phyloP scores from a whole-genome alignment of 495 filamentous ascomycete genomes.

The Trichoderma reesei region DNA sequence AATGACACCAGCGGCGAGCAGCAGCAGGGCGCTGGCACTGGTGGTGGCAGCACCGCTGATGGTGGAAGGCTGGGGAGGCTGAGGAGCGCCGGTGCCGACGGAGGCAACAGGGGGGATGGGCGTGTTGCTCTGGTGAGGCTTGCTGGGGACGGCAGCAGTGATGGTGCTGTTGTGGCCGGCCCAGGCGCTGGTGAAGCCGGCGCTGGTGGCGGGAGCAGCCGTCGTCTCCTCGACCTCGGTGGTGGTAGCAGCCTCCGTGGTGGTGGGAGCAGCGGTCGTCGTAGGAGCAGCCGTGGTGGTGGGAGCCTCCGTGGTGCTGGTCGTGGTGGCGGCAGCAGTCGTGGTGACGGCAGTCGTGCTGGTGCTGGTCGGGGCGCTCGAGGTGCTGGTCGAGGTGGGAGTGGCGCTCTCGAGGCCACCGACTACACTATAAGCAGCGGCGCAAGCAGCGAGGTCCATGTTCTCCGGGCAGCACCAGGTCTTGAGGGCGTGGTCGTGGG shows the following conservation, averaged over 20 bases:
- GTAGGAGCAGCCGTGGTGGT: constrained; percentile 13
- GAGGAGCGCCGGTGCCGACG: neutral
- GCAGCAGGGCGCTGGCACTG: constrained; percentile 9
- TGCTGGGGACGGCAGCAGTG: neutral
- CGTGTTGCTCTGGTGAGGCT: neutral
- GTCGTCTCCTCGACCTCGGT: constrained; percentile 11
- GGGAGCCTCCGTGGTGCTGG: constrained; percentile 13
- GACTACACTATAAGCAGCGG: constrained; percentile 26
- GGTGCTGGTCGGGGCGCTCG: constrained; percentile 12
- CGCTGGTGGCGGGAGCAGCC: constrained; percentile 10
- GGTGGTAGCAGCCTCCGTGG: constrained; percentile 14
- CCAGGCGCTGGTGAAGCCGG: neutral
- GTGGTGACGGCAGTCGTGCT: constrained; percentile 12
- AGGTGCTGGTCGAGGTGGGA: constrained; percentile 17
- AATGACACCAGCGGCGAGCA: constrained; percentile 9
- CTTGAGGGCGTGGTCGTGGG: constrained; percentile 25
- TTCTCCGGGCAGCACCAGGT: constrained; percentile 40
- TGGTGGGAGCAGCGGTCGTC: constrained; percentile 16
- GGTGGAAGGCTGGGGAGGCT: constrained; percentile 1
- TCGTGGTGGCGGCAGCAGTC: constrained; percentile 17
- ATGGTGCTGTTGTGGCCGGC: constrained; percentile 8
- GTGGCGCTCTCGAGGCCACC: constrained; percentile 31
- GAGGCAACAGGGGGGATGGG: neutral
- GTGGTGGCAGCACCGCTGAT: constrained; percentile 8
- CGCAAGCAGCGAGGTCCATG: constrained; percentile 33